phyloP scores from a whole-genome alignment of 2,329 filamentous ascomycete genomes.

The Colletotrichum sidae region DNA sequence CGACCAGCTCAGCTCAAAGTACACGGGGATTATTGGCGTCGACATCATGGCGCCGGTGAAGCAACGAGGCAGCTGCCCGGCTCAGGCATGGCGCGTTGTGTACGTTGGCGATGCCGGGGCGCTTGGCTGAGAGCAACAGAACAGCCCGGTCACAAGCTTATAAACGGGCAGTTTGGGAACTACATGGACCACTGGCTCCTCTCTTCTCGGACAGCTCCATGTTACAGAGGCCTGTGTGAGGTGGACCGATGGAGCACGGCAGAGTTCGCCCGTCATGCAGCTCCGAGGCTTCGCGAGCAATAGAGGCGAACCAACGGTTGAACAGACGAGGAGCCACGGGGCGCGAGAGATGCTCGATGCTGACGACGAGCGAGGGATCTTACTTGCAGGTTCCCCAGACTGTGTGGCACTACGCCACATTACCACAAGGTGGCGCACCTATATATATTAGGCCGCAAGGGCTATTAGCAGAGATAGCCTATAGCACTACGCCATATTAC shows the following conservation, averaged over 20 bases:
- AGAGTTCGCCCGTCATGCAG: too few relatives aligned
- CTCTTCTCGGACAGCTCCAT: not conserved
- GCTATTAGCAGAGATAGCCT: too few relatives aligned
- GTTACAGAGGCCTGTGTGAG: not conserved
- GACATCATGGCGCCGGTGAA: constrained; percentile 13
- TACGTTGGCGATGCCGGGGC: not conserved
- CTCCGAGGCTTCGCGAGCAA: too few relatives aligned
- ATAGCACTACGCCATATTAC: too few relatives aligned
- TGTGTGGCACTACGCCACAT: too few relatives aligned
- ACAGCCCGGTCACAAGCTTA: constrained; percentile 7
- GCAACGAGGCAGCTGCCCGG: not conserved
- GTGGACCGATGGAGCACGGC: too few relatives aligned
- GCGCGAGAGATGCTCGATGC: too few relatives aligned
- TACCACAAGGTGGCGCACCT: too few relatives aligned
- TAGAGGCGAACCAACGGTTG: not conserved
- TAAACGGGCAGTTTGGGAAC: constrained; percentile 1
- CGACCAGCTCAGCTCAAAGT: constrained; percentile 57
- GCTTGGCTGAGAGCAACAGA: too few relatives aligned
- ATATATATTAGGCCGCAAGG: too few relatives aligned
- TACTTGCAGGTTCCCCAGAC: not conserved
- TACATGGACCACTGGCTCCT: not conserved
- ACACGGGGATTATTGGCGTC: constrained; percentile 40
- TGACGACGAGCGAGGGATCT: not conserved
- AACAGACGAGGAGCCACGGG: not conserved
- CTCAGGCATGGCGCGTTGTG: constrained; percentile 13